Evolutionary conservation across 2,329 filamentous ascomycete genomes (phyloP).

Genomic region (Hypoxylon sp.): DNA sequence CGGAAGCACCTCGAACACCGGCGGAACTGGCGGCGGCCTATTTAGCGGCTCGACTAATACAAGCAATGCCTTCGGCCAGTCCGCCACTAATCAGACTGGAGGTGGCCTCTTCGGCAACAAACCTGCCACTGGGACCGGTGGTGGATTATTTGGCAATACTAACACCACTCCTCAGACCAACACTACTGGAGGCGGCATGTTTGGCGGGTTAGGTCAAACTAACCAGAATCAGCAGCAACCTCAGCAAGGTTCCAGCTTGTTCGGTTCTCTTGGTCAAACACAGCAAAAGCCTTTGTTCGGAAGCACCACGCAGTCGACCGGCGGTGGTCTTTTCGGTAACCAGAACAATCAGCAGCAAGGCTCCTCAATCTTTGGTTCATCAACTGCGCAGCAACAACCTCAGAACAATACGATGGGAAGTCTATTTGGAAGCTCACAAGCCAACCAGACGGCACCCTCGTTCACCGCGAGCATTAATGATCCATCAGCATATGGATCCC

Average conservation of each 20-base stretch:
- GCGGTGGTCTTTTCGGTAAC: slow-evolving; percentile 68
- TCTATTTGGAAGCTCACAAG: slow-evolving; percentile 69
- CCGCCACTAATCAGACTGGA: slow-evolving; percentile 50
- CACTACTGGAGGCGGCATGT: slow-evolving; percentile 62
- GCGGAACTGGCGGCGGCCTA: slow-evolving; percentile 54
- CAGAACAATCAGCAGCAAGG: slow-evolving; percentile 61
- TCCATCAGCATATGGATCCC: slow-evolving; percentile 88
- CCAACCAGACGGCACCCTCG: slow-evolving; percentile 64
- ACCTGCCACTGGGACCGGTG: slow-evolving; percentile 48
- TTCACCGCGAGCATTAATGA: slow-evolving; percentile 86
- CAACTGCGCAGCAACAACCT: slow-evolving; percentile 63
- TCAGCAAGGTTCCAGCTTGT: slow-evolving; percentile 60
- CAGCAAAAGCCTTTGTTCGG: slow-evolving; percentile 71
- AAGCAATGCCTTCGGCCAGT: slow-evolving; percentile 53
- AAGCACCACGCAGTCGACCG: slow-evolving; percentile 57
- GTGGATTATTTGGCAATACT: slow-evolving; percentile 60
- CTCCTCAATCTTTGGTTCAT: slow-evolving; percentile 62
- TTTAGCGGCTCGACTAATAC: slow-evolving; percentile 59
- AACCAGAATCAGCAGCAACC: slow-evolving; percentile 57
- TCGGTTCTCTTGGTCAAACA: slow-evolving; percentile 64
- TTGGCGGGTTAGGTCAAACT: slow-evolving; percentile 59
- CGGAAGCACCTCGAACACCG: slow-evolving; percentile 48
- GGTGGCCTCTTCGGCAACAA: slow-evolving; percentile 62
- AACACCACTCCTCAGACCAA: slow-evolving; percentile 54
- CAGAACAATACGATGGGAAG: slow-evolving; percentile 61